Conservation (phyloP, 176 grass and related monocot genomes). For the Oryza brachyantha region DNA sequence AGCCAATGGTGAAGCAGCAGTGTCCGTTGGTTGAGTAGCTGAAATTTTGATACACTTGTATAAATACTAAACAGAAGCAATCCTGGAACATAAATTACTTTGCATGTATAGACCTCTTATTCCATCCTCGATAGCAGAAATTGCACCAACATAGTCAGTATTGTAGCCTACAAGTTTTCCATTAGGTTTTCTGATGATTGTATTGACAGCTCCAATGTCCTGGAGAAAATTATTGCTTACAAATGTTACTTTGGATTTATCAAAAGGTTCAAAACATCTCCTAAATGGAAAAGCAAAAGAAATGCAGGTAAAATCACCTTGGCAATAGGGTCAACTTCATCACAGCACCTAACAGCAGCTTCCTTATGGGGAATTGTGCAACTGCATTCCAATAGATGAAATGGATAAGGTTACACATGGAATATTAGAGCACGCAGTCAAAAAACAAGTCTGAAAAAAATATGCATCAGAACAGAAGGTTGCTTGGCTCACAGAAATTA, state of each 20-base stretch:
- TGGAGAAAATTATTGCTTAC: constrained; percentile 33
- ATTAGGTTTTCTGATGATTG: constrained; percentile 73
- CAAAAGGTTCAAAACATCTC: background rate
- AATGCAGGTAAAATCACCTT: constrained; percentile 47
- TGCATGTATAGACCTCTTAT: constrained; percentile 68
- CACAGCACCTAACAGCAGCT: constrained; percentile 79
- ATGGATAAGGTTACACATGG: constrained; percentile 20
- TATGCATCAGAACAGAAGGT: no score
- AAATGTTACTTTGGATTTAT: constrained; percentile 12
- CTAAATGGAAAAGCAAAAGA: constrained; percentile 19
- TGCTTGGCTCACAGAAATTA: constrained; percentile 7
- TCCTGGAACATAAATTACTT: background rate
- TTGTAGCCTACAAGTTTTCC: constrained; percentile 94
- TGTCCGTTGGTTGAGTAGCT: constrained; percentile 47
- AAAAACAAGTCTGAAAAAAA: constrained; percentile 3
- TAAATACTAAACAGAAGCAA: constrained; percentile 3
- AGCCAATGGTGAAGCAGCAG: constrained; percentile 56
- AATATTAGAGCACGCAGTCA: background rate
- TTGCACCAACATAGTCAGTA: constrained; percentile 97
- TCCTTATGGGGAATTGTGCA: constrained; percentile 96
- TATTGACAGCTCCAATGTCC: constrained; percentile 97
- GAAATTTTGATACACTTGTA: constrained; percentile 31
- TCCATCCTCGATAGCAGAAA: constrained; percentile 99
- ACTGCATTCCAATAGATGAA: constrained; percentile 51
- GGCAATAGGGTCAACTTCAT: constrained; percentile 92